Conservation (phyloP, 768 basidiomycete genomes). For the Cyathus striatus region DNA sequence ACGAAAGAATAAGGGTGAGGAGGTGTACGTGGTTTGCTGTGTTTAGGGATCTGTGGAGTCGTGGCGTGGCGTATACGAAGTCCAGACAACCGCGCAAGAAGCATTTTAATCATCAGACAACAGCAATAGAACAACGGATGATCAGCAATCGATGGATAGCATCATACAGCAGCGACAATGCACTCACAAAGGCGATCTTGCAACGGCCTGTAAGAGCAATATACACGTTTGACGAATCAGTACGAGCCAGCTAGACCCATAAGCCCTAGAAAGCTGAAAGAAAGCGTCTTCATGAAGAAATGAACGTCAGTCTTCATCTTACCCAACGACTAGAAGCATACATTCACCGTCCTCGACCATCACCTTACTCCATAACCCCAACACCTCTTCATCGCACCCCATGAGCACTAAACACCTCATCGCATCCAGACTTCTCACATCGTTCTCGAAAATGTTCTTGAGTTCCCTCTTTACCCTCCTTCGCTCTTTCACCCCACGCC, state of each 20-base stretch:
- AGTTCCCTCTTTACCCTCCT: constrained; percentile 38
- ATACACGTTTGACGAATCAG: constrained; percentile 46
- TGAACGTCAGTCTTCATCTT: not conserved
- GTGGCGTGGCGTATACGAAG: constrained; percentile 23
- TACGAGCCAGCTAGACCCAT: constrained; percentile 49
- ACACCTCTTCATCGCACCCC: constrained; percentile 41
- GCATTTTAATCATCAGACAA: constrained; percentile 10
- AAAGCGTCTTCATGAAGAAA: constrained; percentile 3
- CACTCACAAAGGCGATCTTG: constrained; percentile 46
- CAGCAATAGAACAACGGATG: constrained; percentile 34
- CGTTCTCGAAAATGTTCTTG: constrained; percentile 41
- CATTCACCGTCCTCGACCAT: constrained; percentile 26
- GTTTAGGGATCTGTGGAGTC: no score
- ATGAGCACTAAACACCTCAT: constrained; percentile 64
- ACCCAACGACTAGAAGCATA: constrained; percentile 7
- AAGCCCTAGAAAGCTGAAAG: constrained; percentile 1
- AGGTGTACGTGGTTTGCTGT: constrained; percentile 46
- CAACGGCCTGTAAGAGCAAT: constrained; percentile 47
- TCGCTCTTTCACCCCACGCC: constrained; percentile 47
- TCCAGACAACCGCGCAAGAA: constrained; percentile 24
- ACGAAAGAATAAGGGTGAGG: constrained; percentile 36
- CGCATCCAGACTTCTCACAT: constrained; percentile 49
- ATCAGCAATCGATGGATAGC: constrained; percentile 44
- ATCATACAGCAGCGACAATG: constrained; percentile 47
- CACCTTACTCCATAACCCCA: constrained; percentile 41